Conservation (phyloP, 306 rosid genomes). For the Medicago ruthenica region DNA sequence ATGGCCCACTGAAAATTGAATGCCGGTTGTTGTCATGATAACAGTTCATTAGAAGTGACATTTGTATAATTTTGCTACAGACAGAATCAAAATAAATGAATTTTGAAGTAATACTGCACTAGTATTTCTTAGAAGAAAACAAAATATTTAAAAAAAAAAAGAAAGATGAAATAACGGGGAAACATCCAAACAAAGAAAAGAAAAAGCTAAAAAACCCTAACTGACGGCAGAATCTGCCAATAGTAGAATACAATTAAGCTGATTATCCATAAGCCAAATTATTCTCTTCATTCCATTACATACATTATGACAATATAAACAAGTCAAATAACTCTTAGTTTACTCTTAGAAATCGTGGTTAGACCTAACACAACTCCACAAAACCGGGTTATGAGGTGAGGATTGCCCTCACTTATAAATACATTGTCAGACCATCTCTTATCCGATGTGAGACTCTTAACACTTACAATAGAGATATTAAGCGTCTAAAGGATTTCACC, state of each 20-base stretch:
- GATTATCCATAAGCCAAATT: background rate
- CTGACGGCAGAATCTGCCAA: no score
- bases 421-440: no score
- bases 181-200: no score
- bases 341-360: no score
- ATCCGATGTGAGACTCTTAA: no score
- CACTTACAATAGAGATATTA: background rate
- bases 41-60: slow-evolving; percentile 30
- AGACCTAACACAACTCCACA: no score
- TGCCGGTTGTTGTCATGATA: slow-evolving; percentile 41
- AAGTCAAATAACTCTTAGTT: background rate
- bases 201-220: no score
- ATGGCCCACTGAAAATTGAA: slow-evolving; percentile 36
- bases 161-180: no score
- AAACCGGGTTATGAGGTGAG: no score
- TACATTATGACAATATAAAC: background rate
- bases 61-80: slow-evolving; percentile 30
- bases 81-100: slow-evolving; percentile 4
- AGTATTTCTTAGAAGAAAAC: background rate
- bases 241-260: background rate
- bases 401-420: no score
- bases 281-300: background rate
- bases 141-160: no score
- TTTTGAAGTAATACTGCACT: background rate
- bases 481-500: background rate